Conservation (phyloP, 805 yeast species). For the Zygosaccharomyces lentus region DNA sequence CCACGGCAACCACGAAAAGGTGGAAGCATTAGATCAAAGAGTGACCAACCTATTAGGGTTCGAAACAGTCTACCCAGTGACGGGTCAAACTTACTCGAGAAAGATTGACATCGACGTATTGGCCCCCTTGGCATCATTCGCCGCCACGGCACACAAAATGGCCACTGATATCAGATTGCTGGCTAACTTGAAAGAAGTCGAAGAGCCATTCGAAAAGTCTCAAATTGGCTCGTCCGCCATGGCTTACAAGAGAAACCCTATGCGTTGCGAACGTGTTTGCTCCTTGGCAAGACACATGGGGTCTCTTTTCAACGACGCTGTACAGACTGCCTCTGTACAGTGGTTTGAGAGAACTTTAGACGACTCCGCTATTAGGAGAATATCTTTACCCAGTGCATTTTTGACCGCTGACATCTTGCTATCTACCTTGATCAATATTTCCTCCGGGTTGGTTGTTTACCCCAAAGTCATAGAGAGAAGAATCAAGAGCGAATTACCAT, state of each 20-base stretch:
- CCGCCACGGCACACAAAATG: constrained; percentile 95
- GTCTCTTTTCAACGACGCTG: constrained; percentile 84
- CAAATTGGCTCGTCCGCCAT: constrained; percentile 98
- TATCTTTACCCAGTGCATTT: constrained; percentile 93
- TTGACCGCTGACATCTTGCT: constrained; percentile 91
- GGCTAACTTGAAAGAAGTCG: constrained; percentile 95
- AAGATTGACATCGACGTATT: constrained; percentile 94
- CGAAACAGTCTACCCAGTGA: constrained; percentile 92
- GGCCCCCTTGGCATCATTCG: constrained; percentile 89
- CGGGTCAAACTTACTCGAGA: constrained; percentile 99
- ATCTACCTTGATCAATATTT: constrained; percentile 84
- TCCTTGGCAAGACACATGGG: constrained; percentile 96
- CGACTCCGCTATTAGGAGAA: constrained; percentile 97
- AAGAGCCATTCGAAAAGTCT: constrained; percentile 97
- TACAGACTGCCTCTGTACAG: constrained; percentile 95
- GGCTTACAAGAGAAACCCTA: constrained; percentile 99
- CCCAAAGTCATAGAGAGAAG: constrained; percentile 98
- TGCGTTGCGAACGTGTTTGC: constrained; percentile 98
- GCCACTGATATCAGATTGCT: constrained; percentile 94
- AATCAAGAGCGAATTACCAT: constrained; percentile 89
- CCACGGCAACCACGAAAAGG: constrained; percentile 96
- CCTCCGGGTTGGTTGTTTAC: constrained; percentile 93
- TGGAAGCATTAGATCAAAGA: constrained; percentile 84
- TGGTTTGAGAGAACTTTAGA: constrained; percentile 99
- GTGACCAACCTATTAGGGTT: constrained; percentile 93